Evolutionary conservation across 2,329 filamentous ascomycete species (phyloP).

Genomic region (Cladosporium austrohemisphaericum): DNA sequence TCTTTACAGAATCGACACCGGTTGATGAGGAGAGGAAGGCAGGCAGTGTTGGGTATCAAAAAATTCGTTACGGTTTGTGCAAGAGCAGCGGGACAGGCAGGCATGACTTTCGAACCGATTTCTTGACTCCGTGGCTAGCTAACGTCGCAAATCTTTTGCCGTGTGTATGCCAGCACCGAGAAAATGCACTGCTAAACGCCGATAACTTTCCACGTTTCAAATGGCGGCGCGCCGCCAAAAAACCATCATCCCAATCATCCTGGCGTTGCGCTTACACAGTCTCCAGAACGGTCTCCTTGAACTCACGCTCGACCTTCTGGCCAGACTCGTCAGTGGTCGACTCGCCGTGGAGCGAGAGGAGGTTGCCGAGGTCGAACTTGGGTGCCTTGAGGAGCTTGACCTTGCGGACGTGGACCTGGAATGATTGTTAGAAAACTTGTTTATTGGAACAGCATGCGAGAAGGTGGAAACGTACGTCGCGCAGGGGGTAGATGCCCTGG

Average conservation of each 20-base stretch:
- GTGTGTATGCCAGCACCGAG: conserved; percentile 13
- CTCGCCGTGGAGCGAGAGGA: conserved; percentile 97
- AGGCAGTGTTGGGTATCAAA: conserved; percentile 10
- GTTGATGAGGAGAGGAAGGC: neutral
- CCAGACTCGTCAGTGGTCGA: conserved; percentile 92
- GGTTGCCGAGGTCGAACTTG: conserved; percentile 97
- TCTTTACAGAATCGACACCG: no score
- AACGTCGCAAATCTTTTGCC: conserved; percentile 13
- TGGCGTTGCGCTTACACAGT: conserved; percentile 65
- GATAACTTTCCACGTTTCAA: conserved; percentile 14
- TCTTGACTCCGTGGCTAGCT: conserved; percentile 16
- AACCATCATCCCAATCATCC: conserved; percentile 13
- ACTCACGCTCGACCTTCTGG: conserved; percentile 96
- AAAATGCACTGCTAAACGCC: conserved; percentile 17
- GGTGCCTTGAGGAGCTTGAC: conserved; percentile 98
- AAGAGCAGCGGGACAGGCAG: conserved; percentile 10
- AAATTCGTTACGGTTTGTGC: conserved; percentile 12
- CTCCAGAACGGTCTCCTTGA: conserved; percentile 96
- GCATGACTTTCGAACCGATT: conserved; percentile 16
- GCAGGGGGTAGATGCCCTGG: conserved; percentile 98
- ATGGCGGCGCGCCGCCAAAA: conserved; percentile 15
- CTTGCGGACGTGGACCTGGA: conserved; percentile 97
- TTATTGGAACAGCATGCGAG: neutral
- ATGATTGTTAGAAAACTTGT: conserved; percentile 33
- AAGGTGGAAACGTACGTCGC: conserved; percentile 67